phyloP scores from a whole-genome alignment of 2,329 filamentous ascomycete genomes.

The Zymoseptoria brevis region DNA sequence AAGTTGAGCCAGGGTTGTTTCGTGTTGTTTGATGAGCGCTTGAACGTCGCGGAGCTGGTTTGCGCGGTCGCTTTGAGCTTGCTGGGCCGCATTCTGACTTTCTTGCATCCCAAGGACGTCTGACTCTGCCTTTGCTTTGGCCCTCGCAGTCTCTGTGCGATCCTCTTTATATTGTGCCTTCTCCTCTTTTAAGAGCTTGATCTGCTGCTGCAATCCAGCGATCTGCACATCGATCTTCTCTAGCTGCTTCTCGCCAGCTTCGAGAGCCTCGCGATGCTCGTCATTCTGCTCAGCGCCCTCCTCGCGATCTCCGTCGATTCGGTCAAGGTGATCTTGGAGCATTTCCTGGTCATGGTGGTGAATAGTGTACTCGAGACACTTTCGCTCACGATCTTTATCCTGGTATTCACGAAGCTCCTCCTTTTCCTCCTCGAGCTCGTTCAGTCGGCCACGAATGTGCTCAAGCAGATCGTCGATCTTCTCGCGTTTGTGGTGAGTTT shows the following conservation, averaged over 20 bases:
- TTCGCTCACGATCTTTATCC: conserved; percentile 84
- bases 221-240: conserved; percentile 70
- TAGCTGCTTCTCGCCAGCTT: conserved; percentile 69
- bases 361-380: conserved; percentile 90
- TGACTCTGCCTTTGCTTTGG: conserved; percentile 77
- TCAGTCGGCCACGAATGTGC: conserved; percentile 83
- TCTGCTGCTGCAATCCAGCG: conserved; percentile 67
- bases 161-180: conserved; percentile 84
- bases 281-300: conserved; percentile 59
- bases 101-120: conserved; percentile 76
- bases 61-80: conserved; percentile 63
- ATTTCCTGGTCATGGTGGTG: conserved; percentile 82
- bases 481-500: conserved; percentile 86
- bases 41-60: conserved; percentile 65
- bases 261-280: conserved; percentile 46
- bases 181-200: conserved; percentile 78
- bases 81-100: conserved; percentile 69
- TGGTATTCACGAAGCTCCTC: conserved; percentile 91
- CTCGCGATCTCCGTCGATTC: conserved; percentile 72
- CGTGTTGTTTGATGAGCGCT: conserved; percentile 64
- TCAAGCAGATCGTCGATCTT: conserved; percentile 91
- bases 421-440: conserved; percentile 92
- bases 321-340: conserved; percentile 67
- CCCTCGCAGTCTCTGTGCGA: conserved; percentile 69
- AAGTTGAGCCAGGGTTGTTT: conserved; percentile 67